A percentile compares a stretch with the other conserved stretches of the same genome.
These are phyloP conservation scores for Phoma sp. DNA, from an alignment of 2,329 filamentous ascomycete species.

Conservation along the genomic window DNA sequence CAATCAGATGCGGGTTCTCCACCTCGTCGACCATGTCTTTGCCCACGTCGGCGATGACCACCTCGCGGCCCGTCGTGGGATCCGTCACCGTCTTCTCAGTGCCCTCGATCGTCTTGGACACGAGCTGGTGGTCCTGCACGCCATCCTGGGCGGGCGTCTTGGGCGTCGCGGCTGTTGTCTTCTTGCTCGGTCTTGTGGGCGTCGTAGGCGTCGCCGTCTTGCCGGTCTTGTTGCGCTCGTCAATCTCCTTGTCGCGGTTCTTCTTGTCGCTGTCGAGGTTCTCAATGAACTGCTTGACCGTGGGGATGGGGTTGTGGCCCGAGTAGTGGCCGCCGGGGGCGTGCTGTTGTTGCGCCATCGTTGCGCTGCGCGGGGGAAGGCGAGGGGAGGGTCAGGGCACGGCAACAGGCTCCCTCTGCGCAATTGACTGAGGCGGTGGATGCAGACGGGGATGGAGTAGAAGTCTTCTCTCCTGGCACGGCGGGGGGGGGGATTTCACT, in stretches of 20 bases:
- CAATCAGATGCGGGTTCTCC: constrained; percentile 75
- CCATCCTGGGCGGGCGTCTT: constrained; percentile 40
- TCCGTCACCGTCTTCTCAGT: constrained; percentile 74
- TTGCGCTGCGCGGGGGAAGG: neutral
- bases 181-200: constrained; percentile 47
- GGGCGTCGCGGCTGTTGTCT: constrained; percentile 30
- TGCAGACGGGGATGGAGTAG: neutral
- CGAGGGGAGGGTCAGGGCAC: neutral
- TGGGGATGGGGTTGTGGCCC: constrained; percentile 82
- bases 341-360: constrained; percentile 56
- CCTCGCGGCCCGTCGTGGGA: constrained; percentile 83
- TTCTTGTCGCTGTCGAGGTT: constrained; percentile 80
- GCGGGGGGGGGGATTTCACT: neutral
- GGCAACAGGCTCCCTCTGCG: constrained; percentile 8
- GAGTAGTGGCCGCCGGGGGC: constrained; percentile 76
- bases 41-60: constrained; percentile 83
- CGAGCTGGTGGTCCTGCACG: constrained; percentile 56
- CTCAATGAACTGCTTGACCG: constrained; percentile 82
- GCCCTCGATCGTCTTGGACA: constrained; percentile 53
- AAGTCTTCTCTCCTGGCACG: neutral
- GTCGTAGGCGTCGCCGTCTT: constrained; percentile 48
- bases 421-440: constrained; percentile 21
- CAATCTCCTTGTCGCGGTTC: constrained; percentile 73
- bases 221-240: constrained; percentile 58
- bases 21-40: constrained; percentile 72